These are phyloP conservation scores for Citrus reticulata DNA, from an alignment of 345 rosid species.

Conservation along the genomic window DNA sequence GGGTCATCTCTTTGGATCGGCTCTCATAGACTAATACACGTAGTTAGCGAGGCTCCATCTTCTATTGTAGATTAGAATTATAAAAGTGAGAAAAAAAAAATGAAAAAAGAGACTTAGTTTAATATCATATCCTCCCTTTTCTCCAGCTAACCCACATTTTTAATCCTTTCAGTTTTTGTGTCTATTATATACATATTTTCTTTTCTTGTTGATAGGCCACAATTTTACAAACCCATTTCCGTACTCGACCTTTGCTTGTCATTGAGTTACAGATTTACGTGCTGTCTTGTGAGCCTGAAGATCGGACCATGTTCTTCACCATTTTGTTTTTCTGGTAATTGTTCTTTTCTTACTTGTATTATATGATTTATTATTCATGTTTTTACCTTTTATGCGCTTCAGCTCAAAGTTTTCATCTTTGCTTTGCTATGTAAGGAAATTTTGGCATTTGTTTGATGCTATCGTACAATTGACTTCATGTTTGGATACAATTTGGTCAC, in stretches of 20 bases:
- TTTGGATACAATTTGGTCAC: background rate
- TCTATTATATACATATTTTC: background rate
- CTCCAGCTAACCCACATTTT: background rate
- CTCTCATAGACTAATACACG: background rate
- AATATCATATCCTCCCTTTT: background rate
- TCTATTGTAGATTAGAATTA: background rate
- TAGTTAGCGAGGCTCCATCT: background rate
- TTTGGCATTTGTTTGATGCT: background rate
- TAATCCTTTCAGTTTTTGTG: background rate
- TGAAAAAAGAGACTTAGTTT: background rate
- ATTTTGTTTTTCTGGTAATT: slow-evolving; percentile 10
- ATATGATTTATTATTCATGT: background rate
- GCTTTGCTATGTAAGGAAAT: background rate
- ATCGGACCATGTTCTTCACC: background rate
- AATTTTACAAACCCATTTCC: background rate
- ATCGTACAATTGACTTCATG: background rate
- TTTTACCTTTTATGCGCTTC: background rate
- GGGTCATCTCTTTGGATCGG: slow-evolving; percentile 2
- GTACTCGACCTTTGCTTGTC: background rate
- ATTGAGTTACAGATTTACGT: background rate
- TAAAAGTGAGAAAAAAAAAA: background rate
- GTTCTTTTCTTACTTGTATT: background rate
- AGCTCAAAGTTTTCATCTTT: background rate
- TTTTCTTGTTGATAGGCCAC: background rate
- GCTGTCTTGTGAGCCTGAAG: background rate